Conservation (phyloP, 306 rosid genomes). For the Vachellia collinsii region DNA sequence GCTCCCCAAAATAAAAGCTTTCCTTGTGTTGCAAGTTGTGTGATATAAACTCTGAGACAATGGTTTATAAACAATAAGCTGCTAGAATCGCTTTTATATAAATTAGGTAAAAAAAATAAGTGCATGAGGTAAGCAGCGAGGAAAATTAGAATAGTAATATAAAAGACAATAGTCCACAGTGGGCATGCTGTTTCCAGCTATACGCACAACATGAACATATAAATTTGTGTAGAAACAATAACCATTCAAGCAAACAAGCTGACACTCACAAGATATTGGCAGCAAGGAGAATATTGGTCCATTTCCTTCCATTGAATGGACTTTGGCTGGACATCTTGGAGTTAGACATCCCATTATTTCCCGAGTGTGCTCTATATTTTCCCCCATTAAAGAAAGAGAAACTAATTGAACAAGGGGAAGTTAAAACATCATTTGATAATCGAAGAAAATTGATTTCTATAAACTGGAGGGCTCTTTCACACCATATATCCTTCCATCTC, state of each 20-base stretch:
- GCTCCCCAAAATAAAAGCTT: constrained; percentile 88
- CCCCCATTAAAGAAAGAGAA: constrained; percentile 62
- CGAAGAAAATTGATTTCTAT: constrained; percentile 44
- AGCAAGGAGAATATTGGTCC: constrained; percentile 83
- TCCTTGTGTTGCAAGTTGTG: constrained; percentile 74
- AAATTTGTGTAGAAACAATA: constrained; percentile 15
- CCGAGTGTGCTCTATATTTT: constrained; percentile 46
- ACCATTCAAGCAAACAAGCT: constrained; percentile 18
- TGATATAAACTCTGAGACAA: constrained; percentile 62
- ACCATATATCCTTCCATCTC: constrained; percentile 60
- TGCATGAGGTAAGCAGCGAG: constrained; percentile 8
- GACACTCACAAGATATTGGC: constrained; percentile 77
- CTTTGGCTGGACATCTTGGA: constrained; percentile 44
- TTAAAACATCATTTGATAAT: constrained; percentile 43
- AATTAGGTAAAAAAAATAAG: constrained; percentile 12
- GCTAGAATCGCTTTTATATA: constrained; percentile 2
- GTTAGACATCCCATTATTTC: constrained; percentile 48
- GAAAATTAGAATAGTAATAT: background rate
- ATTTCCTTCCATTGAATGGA: constrained; percentile 59
- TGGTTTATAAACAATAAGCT: constrained; percentile 31
- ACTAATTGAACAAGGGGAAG: constrained; percentile 54
- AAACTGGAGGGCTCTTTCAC: constrained; percentile 48
- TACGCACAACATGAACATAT: constrained; percentile 10
- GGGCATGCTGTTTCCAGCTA: background rate
- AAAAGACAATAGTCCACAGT: background rate